Evolutionary conservation across 495 filamentous ascomycete species (phyloP).

Genomic region (Aspergillus homomorphus): DNA sequence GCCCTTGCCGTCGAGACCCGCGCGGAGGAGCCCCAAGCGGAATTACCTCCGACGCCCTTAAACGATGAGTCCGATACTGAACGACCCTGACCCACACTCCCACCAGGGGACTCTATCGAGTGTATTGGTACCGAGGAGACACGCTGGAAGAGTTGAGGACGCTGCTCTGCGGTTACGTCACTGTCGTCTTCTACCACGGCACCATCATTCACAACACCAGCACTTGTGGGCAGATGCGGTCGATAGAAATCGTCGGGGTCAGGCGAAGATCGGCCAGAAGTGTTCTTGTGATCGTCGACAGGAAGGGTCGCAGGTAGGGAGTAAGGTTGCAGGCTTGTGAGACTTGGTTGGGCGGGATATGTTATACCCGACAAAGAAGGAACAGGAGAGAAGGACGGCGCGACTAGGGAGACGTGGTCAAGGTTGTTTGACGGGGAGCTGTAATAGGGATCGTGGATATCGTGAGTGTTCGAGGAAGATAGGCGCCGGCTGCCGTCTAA

Average conservation of each 20-base stretch:
- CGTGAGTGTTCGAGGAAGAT: constrained; percentile 33
- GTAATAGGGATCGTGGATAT: constrained; percentile 31
- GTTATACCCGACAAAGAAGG: constrained; percentile 27
- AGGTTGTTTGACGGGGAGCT: constrained; percentile 19
- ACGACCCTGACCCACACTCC: constrained; percentile 27
- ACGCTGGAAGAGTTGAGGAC: constrained; percentile 18
- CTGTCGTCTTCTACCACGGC: constrained; percentile 24
- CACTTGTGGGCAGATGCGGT: constrained; percentile 27
- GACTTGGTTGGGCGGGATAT: constrained; percentile 25
- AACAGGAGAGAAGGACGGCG: constrained; percentile 25
- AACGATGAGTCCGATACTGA: constrained; percentile 40
- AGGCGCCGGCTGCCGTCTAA: constrained; percentile 37
- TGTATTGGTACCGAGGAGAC: constrained; percentile 32
- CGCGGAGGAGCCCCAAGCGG: constrained; percentile 16
- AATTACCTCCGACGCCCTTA: constrained; percentile 20
- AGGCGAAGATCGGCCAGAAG: constrained; percentile 36
- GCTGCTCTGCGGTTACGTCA: constrained; percentile 22
- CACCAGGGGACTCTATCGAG: constrained; percentile 24
- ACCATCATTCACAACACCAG: constrained; percentile 24
- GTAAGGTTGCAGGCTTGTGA: constrained; percentile 22
- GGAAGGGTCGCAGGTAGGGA: constrained; percentile 22
- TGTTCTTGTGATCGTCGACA: constrained; percentile 26
- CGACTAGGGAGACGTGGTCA: constrained; percentile 17
- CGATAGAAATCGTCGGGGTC: constrained; percentile 56
- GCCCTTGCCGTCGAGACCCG: constrained; percentile 28